Evolutionary conservation across 2,329 filamentous ascomycete species (phyloP), one percentile per base, ranked within the genome.

Genomic region (Metarhizium album): DNA sequence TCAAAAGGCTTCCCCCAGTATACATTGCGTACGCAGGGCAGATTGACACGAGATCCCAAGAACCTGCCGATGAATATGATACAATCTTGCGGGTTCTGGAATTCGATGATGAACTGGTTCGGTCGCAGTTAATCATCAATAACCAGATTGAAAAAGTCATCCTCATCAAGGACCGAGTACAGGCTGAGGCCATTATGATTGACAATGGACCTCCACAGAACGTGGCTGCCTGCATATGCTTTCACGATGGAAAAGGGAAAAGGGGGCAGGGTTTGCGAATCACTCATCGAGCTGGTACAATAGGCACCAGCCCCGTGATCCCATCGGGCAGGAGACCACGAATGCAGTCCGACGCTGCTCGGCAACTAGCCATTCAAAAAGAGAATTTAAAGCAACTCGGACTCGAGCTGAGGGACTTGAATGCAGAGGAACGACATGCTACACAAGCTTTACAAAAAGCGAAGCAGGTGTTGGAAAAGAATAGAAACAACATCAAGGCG

Each of bases 111-210:
- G 79, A 86, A 20, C 69, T 86, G 42, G 84, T 96, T 20, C 83
- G 83, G 47, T 86, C 89, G 54, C 84, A 90, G 53, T 72, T 97
- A 45, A 84, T 98, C 60, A 93, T 97, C 63, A 84, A 83, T 54
- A 78, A 89, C 58, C 70, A 72, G 6, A 88, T 96, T 48, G 93
- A 98, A 54, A 90, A 96, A 64, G 81, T 84, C 7, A 79, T 95
- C 5, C 73, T 98, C 1, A 81, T 96, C 49, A 74, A 82, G 50
- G 74, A 84, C 29, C 74, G 86, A 27, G 66, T 74, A 1, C 78
- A 87, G 51, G 93, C 84, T 1, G 74, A 84, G 42, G 69, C 74
- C 3, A 77, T 87, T 45, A 87, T 95, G 77, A 80, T 85, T 53
- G 74, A 76, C 49, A 74, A 70, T 40, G 72, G 71, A 4, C 66